A percentile compares a stretch with the other conserved stretches of the same genome.
Evolutionary conservation across 1,284 basidiomycete genomes (phyloP).

Genomic region (Rhizoctonia solani): DNA sequence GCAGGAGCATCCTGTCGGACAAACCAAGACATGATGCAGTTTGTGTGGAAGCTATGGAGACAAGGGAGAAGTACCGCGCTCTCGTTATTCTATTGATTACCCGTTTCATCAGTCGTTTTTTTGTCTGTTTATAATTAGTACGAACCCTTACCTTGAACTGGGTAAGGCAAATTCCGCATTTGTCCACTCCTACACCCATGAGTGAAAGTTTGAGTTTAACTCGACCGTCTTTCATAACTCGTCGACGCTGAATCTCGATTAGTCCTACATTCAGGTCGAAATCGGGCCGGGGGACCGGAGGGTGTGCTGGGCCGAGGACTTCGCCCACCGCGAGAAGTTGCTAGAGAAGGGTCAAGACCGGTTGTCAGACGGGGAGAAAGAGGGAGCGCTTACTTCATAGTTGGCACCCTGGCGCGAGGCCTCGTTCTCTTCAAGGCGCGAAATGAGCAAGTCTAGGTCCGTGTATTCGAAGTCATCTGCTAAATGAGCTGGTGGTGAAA

Average conservation of each 20-base stretch:
- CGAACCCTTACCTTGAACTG: constrained; percentile 63
- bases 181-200: constrained; percentile 72
- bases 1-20: constrained; percentile 22
- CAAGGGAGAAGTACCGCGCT: constrained; percentile 66
- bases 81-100: constrained; percentile 49
- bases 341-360: constrained; percentile 45
- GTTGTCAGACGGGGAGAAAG: neutral
- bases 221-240: constrained; percentile 70
- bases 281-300: constrained; percentile 44
- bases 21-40: constrained; percentile 32
- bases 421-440: constrained; percentile 53
- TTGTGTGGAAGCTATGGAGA: constrained; percentile 52
- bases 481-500: neutral
- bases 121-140: neutral
- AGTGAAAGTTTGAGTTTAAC: constrained; percentile 76
- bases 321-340: constrained; percentile 63
- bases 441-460: constrained; percentile 63
- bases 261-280: constrained; percentile 57
- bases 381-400: constrained; percentile 58
- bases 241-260: constrained; percentile 66
- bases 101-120: neutral
- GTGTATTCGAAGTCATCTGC: constrained; percentile 52
- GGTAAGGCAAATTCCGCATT: constrained; percentile 77
- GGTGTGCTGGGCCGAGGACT: constrained; percentile 60
- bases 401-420: constrained; percentile 48